phyloP scores from a whole-genome alignment of 2,329 filamentous ascomycete genomes.

The Apiospora marii region DNA sequence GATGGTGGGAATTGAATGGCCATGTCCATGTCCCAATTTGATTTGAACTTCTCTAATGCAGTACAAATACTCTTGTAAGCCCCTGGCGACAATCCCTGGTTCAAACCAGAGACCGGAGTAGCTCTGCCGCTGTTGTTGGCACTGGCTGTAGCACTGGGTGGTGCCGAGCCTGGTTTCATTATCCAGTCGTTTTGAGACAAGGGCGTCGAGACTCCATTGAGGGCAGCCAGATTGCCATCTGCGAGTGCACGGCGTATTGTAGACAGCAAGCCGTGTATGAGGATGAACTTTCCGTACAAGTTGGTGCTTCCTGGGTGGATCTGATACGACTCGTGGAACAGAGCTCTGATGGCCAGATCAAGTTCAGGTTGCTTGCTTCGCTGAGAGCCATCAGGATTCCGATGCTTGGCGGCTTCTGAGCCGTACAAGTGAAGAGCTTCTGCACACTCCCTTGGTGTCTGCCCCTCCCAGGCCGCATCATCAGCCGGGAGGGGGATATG shows the following conservation, averaged over 20 bases:
- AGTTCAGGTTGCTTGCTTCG: slow-evolving; percentile 71
- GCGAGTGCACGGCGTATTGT: slow-evolving; percentile 60
- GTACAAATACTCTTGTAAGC: slow-evolving; percentile 57
- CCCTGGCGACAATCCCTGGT: slow-evolving; percentile 51
- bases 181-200: slow-evolving; percentile 67
- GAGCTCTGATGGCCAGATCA: slow-evolving; percentile 65
- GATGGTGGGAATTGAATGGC: slow-evolving; percentile 69
- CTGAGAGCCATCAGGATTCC: slow-evolving; percentile 69
- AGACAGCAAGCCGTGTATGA: slow-evolving; percentile 73
- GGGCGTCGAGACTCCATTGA: slow-evolving; percentile 59
- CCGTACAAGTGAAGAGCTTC: slow-evolving; percentile 71
- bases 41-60: slow-evolving; percentile 76
- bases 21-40: slow-evolving; percentile 75
- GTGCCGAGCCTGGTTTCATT: slow-evolving; percentile 49
- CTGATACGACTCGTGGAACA: slow-evolving; percentile 65
- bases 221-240: slow-evolving; percentile 47
- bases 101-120: slow-evolving; percentile 52
- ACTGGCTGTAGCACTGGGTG: slow-evolving; percentile 50
- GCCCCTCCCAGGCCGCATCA: slow-evolving; percentile 77
- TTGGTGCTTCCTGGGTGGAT: slow-evolving; percentile 74
- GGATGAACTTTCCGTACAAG: slow-evolving; percentile 75
- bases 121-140: slow-evolving; percentile 54
- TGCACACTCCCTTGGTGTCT: slow-evolving; percentile 65
- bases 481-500: slow-evolving; percentile 74
- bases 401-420: slow-evolving; percentile 57